A percentile compares a stretch with the other conserved stretches of the same genome.
phyloP scores from a whole-genome alignment of 2,329 filamentous ascomycete genomes.

The Aspergillus uvarum region DNA sequence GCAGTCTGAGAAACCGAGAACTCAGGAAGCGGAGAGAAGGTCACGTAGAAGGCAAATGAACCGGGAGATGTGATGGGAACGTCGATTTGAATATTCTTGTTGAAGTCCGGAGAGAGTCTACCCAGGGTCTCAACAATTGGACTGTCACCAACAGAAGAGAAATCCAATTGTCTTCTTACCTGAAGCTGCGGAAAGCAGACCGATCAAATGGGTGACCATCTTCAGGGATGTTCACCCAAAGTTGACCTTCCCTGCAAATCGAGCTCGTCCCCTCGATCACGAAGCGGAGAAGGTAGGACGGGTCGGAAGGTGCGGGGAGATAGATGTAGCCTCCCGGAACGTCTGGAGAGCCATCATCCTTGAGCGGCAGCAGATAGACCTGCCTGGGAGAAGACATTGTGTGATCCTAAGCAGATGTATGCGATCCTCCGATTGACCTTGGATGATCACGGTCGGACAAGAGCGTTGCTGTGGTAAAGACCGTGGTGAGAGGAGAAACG shows the following conservation, averaged over 20 bases:
- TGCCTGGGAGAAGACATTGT: constrained; percentile 46
- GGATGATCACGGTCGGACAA: neutral
- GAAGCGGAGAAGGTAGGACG: constrained; percentile 75
- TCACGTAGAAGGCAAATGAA: constrained; percentile 91
- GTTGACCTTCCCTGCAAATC: constrained; percentile 87
- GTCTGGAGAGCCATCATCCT: constrained; percentile 88
- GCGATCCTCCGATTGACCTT: neutral
- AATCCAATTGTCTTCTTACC: constrained; percentile 61
- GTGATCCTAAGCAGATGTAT: neutral
- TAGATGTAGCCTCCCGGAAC: constrained; percentile 90
- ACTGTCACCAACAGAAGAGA: neutral
- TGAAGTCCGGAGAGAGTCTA: constrained; percentile 85
- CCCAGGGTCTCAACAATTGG: constrained; percentile 19
- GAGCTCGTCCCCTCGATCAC: constrained; percentile 92
- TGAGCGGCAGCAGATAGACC: constrained; percentile 86
- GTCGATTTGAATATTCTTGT: constrained; percentile 84
- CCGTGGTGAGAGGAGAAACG: neutral
- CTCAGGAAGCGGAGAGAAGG: constrained; percentile 81
- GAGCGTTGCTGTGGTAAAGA: neutral
- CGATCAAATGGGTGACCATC: constrained; percentile 74
- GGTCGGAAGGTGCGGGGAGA: constrained; percentile 73
- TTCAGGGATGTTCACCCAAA: constrained; percentile 94
- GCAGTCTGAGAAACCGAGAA: constrained; percentile 61
- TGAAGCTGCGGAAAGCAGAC: constrained; percentile 80
- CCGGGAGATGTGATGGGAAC: constrained; percentile 80